phyloP scores from a whole-genome alignment of 31 red algal genomes.

The Porphyra umbilicalis region DNA sequence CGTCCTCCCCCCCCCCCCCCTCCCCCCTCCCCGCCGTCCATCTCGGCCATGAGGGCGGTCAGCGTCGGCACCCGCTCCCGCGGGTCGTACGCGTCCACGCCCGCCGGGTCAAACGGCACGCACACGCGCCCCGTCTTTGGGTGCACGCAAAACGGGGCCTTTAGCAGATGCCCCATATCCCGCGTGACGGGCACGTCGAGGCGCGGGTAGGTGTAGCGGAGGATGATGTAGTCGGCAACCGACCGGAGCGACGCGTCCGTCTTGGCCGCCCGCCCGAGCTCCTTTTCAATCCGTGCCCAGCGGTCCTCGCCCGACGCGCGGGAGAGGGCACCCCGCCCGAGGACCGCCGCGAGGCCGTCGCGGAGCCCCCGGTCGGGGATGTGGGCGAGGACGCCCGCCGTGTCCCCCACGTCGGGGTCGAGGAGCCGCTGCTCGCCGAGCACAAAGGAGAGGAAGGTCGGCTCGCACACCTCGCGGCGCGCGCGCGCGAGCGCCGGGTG shows the following conservation, averaged over 20 bases:
- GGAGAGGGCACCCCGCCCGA: background rate
- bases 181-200: conserved; percentile 87
- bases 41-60: conserved; percentile 25
- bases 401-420: conserved; percentile 1
- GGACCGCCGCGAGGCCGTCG: background rate
- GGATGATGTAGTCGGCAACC: conserved; percentile 25
- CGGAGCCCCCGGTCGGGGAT: conserved; percentile 18
- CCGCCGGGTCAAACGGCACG: conserved; percentile 61
- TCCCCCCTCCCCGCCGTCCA: conserved; percentile 6
- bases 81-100: conserved; percentile 44
- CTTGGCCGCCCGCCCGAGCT: conserved; percentile 7
- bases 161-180: conserved; percentile 85
- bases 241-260: conserved; percentile 11
- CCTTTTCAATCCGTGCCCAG: conserved; percentile 52
- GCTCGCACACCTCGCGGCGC: conserved; percentile 13
- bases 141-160: conserved; percentile 95
- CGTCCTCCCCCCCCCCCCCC: background rate
- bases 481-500: conserved; percentile 52
- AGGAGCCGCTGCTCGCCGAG: conserved; percentile 33
- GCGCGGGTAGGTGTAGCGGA: conserved; percentile 79
- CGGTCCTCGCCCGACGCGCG: background rate
- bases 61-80: conserved; percentile 38
- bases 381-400: conserved; percentile 6
- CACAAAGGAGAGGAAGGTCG: conserved; percentile 35
- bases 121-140: conserved; percentile 92